phyloP scores from a whole-genome alignment of 2,329 filamentous ascomycete species.

The Ophiostoma montium region DNA sequence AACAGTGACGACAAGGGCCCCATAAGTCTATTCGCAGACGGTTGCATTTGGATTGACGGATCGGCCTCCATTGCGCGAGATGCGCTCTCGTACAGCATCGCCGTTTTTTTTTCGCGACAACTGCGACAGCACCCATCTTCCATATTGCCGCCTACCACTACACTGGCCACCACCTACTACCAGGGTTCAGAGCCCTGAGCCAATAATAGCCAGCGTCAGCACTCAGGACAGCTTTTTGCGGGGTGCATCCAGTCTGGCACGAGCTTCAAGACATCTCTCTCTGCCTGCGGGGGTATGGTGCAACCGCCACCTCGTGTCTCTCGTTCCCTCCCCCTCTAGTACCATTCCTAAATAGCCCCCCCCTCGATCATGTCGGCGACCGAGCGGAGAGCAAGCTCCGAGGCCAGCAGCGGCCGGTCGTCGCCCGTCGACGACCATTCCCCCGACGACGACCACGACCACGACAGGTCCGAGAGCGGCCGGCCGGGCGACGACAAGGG shows the following conservation, averaged over 20 bases:
- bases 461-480: conserved; percentile 6
- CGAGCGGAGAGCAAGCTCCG: conserved; percentile 1
- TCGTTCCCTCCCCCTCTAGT: neutral
- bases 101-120: neutral
- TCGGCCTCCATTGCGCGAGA: neutral
- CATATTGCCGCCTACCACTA: neutral
- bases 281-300: neutral
- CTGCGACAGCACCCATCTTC: neutral
- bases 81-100: neutral
- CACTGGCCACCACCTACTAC: neutral
- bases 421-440: conserved; percentile 6
- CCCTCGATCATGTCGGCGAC: conserved; percentile 1
- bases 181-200: neutral
- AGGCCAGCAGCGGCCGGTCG: conserved; percentile 9
- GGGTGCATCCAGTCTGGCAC: conserved; percentile 1
- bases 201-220: neutral
- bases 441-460: conserved; percentile 3
- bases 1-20: neutral
- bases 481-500: conserved; percentile 4
- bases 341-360: no score
- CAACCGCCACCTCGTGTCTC: neutral
- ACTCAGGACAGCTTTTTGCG: conserved; percentile 3
- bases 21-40: neutral
- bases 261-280: neutral
- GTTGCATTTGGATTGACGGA: neutral